Conservation (phyloP, 2,329 filamentous ascomycete genomes). For the Epichloe scottii region DNA sequence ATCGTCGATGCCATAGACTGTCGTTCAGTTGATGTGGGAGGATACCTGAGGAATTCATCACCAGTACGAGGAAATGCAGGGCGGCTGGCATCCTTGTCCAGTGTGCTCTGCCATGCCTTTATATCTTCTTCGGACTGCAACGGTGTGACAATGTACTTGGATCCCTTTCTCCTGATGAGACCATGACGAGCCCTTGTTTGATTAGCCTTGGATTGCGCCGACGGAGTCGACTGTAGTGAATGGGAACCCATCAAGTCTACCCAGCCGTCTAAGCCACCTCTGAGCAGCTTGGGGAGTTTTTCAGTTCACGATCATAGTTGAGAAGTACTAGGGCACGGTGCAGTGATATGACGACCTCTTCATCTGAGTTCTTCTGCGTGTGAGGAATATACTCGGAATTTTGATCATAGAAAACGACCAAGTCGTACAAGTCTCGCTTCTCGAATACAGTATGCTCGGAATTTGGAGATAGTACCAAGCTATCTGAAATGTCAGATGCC, state of each 20-base stretch:
- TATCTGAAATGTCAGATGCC: slow-evolving; percentile 49
- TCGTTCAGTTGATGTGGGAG: slow-evolving; percentile 50
- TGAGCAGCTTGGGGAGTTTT: slow-evolving; percentile 63
- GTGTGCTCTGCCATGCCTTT: slow-evolving; percentile 64
- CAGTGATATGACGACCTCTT: slow-evolving; percentile 53
- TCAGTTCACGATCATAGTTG: slow-evolving; percentile 66
- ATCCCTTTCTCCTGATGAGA: slow-evolving; percentile 23
- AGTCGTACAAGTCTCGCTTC: slow-evolving; percentile 61
- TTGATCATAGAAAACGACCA: slow-evolving; percentile 87
- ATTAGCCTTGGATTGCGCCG: slow-evolving; percentile 11
- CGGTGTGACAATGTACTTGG: slow-evolving; percentile 45
- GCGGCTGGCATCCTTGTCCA: slow-evolving; percentile 51
- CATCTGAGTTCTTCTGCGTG: slow-evolving; percentile 24
- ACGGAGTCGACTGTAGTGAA: slow-evolving; percentile 38
- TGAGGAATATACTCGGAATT: slow-evolving; percentile 38
- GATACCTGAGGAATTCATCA: slow-evolving; percentile 77
- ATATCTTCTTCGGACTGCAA: slow-evolving; percentile 76
- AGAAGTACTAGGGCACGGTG: slow-evolving; percentile 73
- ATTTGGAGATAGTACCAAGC: slow-evolving; percentile 57
- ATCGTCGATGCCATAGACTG: slow-evolving; percentile 45
- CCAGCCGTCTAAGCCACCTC: slow-evolving; percentile 81
- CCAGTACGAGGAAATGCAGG: slow-evolving; percentile 53
- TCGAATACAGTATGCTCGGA: slow-evolving; percentile 66
- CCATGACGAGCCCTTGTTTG: slow-evolving; percentile 12
- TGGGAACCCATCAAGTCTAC: slow-evolving; percentile 63